Conservation (phyloP, 257 asterid species). For the Solanum rostratum region DNA sequence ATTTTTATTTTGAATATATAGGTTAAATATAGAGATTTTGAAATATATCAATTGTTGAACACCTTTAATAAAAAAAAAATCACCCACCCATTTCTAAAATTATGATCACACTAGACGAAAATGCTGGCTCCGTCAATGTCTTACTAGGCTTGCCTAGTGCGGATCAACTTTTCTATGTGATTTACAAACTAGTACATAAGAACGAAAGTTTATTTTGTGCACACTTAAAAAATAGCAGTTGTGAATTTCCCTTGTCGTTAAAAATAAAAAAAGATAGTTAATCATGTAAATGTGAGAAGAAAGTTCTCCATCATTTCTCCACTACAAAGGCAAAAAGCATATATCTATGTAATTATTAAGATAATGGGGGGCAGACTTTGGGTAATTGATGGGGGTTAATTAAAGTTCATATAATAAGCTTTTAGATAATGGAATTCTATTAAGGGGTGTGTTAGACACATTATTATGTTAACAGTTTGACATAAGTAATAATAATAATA, state of each 20-base stretch:
- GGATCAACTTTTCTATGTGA: fast-evolving
- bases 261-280: background rate
- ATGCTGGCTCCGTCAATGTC: too few relatives aligned
- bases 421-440: constrained; percentile 15
- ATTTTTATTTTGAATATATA: too few relatives aligned
- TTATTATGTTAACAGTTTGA: background rate
- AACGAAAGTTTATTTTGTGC: fast-evolving
- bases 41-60: too few relatives aligned
- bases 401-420: background rate
- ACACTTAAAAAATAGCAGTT: too few relatives aligned
- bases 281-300: constrained; percentile 41
- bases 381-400: constrained; percentile 10
- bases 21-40: too few relatives aligned
- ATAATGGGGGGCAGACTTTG: constrained; percentile 47
- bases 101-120: too few relatives aligned
- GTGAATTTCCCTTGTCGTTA: too few relatives aligned
- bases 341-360: constrained; percentile 32
- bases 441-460: background rate
- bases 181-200: too few relatives aligned
- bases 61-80: too few relatives aligned
- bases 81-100: too few relatives aligned
- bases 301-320: constrained; percentile 39
- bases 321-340: constrained; percentile 32
- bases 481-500: background rate
- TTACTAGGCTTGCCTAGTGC: too few relatives aligned